Evolutionary conservation across 352 stramenopile species (phyloP), one percentile per base, ranked within the genome.

Genomic region (Pythium grandisporangium): DNA sequence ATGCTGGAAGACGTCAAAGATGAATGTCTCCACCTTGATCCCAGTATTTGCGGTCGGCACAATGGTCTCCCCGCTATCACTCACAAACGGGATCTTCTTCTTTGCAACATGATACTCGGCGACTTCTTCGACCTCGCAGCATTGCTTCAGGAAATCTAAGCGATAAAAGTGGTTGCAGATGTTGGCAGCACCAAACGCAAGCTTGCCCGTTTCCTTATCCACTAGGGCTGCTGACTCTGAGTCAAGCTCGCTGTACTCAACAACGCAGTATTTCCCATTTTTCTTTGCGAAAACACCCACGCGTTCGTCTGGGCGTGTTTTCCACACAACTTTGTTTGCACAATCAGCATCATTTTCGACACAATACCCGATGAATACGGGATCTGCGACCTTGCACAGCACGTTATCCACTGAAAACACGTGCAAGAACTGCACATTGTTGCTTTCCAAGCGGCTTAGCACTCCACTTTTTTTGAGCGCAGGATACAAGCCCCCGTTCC

Each of bases 111-210:
- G 61, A 38, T 27, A 66, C 78, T 37, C 96, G 71, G 66, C 84
- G 95, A 26, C 87, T 76, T 50, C 97, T 53, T 39, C 88, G 90
- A 50, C 86, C 70, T 78, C 97, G 84, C 42, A 80, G 55, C 63
- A 99, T 95, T 55, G 39, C 37, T 68, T 53, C 21, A 65, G 51
- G 61, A 98, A 97, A 26, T 70, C 54, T 11, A 98, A 74, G 13
- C 45, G 51, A 33, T 52, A 98, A 48, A 96, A 97, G 63, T 99
- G 95, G 74, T 98, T 98, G 81, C 95, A 99, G 60, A 99, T 98
- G 55, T 99, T 99, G 22, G 83, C 95, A 3, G 91, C 90, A 10
- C 93, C 87, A 61, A 97, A 99, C 0, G 85, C 54, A 12, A 99
- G 75, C 42, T 84, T 73, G 13, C 89, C 89, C 5, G 60, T 89